A percentile compares a stretch with the other conserved stretches of the same genome.
Evolutionary conservation across 2,329 filamentous ascomycete genomes (phyloP).

Genomic region (Talaromyces rugulosus): DNA sequence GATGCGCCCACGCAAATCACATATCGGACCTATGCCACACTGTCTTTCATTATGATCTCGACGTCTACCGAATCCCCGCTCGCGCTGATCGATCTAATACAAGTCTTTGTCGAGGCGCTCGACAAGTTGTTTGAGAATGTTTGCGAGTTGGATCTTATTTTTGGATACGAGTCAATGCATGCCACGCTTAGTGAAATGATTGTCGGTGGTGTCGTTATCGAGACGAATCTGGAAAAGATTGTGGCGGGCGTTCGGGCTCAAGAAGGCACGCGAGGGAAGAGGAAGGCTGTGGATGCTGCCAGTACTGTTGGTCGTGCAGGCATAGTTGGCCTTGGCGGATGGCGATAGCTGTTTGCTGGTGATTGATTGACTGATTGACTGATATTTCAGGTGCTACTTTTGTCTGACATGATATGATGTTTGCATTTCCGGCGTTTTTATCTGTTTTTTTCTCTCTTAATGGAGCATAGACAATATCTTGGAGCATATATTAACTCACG

Average conservation of each 20-base stretch:
- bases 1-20: slow-evolving; percentile 94
- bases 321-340: slow-evolving; percentile 35
- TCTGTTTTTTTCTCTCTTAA: neutral
- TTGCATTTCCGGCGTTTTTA: neutral
- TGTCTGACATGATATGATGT: neutral
- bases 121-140: slow-evolving; percentile 97
- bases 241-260: slow-evolving; percentile 70
- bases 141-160: slow-evolving; percentile 96
- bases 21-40: slow-evolving; percentile 95
- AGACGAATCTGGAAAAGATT: slow-evolving; percentile 84
- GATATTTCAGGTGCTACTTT: neutral
- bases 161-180: slow-evolving; percentile 97
- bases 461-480: neutral
- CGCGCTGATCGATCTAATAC: slow-evolving; percentile 91
- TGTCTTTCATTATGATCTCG: slow-evolving; percentile 97
- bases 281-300: slow-evolving; percentile 40
- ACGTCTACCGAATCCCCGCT: slow-evolving; percentile 95
- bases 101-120: slow-evolving; percentile 94
- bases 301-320: slow-evolving; percentile 35
- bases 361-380: neutral
- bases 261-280: slow-evolving; percentile 40
- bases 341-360: slow-evolving; percentile 23
- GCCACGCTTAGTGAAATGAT: slow-evolving; percentile 90
- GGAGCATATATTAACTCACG: neutral
- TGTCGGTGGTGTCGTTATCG: slow-evolving; percentile 88